Base-by-base conservation (phyloP, 2,329 filamentous ascomycete species). In the Rutstroemia sp. region DNA sequence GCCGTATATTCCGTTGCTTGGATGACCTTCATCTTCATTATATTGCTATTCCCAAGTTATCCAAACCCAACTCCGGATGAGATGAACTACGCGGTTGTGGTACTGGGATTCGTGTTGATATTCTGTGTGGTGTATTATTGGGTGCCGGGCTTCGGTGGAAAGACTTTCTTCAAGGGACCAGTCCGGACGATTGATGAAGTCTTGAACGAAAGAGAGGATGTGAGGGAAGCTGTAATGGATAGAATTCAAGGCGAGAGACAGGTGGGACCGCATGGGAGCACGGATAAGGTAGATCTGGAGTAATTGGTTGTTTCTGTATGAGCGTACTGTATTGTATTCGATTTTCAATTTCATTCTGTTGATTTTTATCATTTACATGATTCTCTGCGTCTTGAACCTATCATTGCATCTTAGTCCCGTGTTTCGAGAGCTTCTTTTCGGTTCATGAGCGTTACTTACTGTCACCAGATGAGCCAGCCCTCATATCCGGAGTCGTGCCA, bases 1-100 rank as follows among this genome's bases (percentile, higher is more conserved):
- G 60, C 65, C 1, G n/a, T 65, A 1, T 68, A 67, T 38, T 64
- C 60, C 1, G 63, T 69, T 1, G 48, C 60, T 1, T 69, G 64
- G 67, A 69, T 69, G 67, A 65, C 65, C 0, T 69, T 68, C 42
- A 65, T 69, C 17, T 69, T 69, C 48, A 60, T 67, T 23, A 42
- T 68, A 3, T 48, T 69, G 1, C 58, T 69, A 0, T 69, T 69
- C 56, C 67, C 67, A 1, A 57, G 56, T 2, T 67, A 66, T 27
- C 58, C 61, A 14, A 44, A 61, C 23, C 64, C 66, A 0, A 57
- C 57, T 9, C 50, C 60, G 1, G 51, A 67, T 19, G 61, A 69
- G 42, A 69, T 69, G 67, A 69, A 69, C 42, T 69, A 69, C 56
- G 67, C 66, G 0, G 61, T 68, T 25, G 67, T 60, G 14, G 67